A percentile compares a stretch with the other conserved stretches of the same genome.
phyloP scores from a whole-genome alignment of 345 rosid genomes.

The Brassica carinata region DNA sequence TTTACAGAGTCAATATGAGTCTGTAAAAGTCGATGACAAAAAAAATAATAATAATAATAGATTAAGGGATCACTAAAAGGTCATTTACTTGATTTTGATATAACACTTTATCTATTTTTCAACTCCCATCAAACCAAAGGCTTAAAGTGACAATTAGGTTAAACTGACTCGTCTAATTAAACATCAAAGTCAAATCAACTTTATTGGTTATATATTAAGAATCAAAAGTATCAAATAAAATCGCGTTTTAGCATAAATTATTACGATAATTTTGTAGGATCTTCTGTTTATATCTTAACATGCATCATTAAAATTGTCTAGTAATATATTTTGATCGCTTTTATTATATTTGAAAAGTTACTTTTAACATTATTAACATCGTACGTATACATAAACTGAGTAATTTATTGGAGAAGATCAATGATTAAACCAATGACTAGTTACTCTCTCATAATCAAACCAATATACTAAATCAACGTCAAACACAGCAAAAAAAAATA shows the following conservation, averaged over 20 bases:
- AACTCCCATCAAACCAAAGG: slow-evolving; percentile 28
- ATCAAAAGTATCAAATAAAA: background rate
- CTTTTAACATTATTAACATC: slow-evolving; percentile 31
- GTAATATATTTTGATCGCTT: background rate
- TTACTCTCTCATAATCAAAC: slow-evolving; percentile 16
- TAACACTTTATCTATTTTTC: slow-evolving; percentile 12
- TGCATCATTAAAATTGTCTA: background rate
- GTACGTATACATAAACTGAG: slow-evolving; percentile 6
- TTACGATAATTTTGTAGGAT: background rate
- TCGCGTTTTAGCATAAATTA: background rate
- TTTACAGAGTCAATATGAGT: too few species aligned
- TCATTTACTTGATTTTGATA: slow-evolving; percentile 34
- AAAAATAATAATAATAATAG: too few species aligned
- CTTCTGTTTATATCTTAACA: background rate
- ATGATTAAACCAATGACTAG: slow-evolving; percentile 30
- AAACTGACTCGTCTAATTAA: slow-evolving; percentile 38
- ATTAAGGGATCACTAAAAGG: background rate
- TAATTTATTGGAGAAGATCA: slow-evolving; percentile 8
- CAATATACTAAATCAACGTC: slow-evolving; percentile 9
- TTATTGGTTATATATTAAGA: slow-evolving; percentile 6
- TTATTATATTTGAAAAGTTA: slow-evolving; percentile 12
- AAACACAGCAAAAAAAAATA: background rate
- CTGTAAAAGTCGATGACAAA: too few species aligned
- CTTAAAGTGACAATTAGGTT: slow-evolving; percentile 40
- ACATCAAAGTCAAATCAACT: slow-evolving; percentile 28